Evolutionary conservation across 805 yeast species (phyloP).

Genomic region (Lipomyces mesembrius): DNA sequence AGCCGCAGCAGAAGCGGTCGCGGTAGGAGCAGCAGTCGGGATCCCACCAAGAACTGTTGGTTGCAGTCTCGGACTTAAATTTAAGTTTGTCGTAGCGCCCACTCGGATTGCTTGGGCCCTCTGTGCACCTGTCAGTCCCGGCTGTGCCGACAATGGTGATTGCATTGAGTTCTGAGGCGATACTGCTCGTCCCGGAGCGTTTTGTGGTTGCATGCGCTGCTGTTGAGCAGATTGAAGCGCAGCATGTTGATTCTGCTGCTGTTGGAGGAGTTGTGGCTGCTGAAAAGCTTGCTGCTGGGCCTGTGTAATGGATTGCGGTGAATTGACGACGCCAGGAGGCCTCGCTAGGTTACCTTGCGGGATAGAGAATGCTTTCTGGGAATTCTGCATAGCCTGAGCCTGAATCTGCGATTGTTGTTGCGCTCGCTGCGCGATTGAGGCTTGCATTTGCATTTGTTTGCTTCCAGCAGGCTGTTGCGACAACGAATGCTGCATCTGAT

Average conservation of each 20-base stretch:
- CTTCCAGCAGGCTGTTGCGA: constrained; percentile 27
- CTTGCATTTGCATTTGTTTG: constrained; percentile 21
- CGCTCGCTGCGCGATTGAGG: constrained; percentile 12
- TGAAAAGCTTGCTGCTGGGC: constrained; percentile 30
- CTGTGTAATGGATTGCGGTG: constrained; percentile 22
- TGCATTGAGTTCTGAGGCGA: constrained; percentile 28
- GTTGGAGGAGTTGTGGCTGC: constrained; percentile 33
- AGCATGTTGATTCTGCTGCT: constrained; percentile 27
- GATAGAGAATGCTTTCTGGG: constrained; percentile 20
- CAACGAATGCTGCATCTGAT: constrained; percentile 41
- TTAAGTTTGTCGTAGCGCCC: constrained; percentile 15
- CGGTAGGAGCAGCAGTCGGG: constrained; percentile 10
- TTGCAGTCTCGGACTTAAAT: constrained; percentile 26
- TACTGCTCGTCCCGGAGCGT: constrained; percentile 24
- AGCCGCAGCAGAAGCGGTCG: constrained; percentile 9
- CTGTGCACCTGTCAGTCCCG: constrained; percentile 9
- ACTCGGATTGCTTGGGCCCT: constrained; percentile 24
- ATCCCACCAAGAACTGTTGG: constrained; percentile 16
- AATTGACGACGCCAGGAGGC: constrained; percentile 1
- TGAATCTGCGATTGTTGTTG: constrained; percentile 29
- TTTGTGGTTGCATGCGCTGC: constrained; percentile 30
- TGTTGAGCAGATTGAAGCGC: constrained; percentile 12
- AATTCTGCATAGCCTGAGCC: constrained; percentile 19
- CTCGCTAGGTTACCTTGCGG: constrained; percentile 19
- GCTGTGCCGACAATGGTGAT: constrained; percentile 20